Percentiles rank a stretch among this genome's conserved stretches.
These are phyloP conservation scores for Phialemonium atrogriseum DNA, from an alignment of 2,329 filamentous ascomycete genomes.

Conservation along the genomic window DNA sequence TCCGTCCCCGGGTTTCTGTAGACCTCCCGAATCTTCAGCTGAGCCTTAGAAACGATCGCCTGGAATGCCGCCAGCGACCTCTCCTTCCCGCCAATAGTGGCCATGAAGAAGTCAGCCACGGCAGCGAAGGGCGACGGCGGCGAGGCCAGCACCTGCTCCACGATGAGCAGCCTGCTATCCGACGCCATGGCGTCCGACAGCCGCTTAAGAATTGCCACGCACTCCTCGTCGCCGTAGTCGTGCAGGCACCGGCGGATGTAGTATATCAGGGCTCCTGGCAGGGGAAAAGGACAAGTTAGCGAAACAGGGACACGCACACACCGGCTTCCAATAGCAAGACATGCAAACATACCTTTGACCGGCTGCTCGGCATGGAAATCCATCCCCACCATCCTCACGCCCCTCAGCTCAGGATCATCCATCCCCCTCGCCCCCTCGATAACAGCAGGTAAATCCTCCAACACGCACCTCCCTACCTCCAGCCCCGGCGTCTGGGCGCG, in stretches of 20 bases:
- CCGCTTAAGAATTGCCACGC: conserved; percentile 20
- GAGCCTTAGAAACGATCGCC: too few relatives aligned
- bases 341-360: conserved; percentile 15
- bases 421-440: conserved; percentile 10
- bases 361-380: conserved; percentile 21
- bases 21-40: too few relatives aligned
- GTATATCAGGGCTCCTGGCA: conserved; percentile 26
- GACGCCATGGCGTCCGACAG: conserved; percentile 19
- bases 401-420: conserved; percentile 11
- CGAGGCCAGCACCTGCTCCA: conserved; percentile 14
- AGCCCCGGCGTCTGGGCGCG: conserved; percentile 13
- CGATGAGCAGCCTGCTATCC: conserved; percentile 17
- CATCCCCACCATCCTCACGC: conserved; percentile 16
- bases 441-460: conserved; percentile 21
- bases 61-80: too few relatives aligned
- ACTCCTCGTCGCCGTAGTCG: conserved; percentile 25
- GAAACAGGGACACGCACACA: conserved; percentile 1
- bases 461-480: conserved; percentile 14
- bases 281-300: too few relatives aligned
- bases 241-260: conserved; percentile 27
- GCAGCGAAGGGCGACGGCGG: conserved; percentile 8
- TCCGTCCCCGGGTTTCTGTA: too few relatives aligned
- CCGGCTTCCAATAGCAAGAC: neutral
- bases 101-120: conserved; percentile 14
- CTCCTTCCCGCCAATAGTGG: conserved; percentile 15